Conservation (phyloP, 2,329 filamentous ascomycete species). For the Erysiphe neolycopersici region DNA sequence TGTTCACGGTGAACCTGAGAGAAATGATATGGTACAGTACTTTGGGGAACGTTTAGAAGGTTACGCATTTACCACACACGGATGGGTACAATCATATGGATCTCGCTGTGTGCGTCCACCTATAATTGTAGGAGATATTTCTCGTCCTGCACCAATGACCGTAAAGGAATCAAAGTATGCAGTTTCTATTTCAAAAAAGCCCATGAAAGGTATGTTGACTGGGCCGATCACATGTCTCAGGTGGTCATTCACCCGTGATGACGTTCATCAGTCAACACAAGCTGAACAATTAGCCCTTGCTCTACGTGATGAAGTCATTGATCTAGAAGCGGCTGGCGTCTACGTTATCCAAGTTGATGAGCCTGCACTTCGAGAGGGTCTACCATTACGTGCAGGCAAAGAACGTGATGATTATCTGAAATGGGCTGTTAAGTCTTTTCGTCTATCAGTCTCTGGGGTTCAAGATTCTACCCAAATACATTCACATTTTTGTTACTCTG, state of each 20-base stretch:
- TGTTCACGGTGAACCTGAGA: constrained; percentile 97
- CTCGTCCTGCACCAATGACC: constrained; percentile 87
- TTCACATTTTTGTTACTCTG: constrained; percentile 99
- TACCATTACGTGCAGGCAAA: constrained; percentile 76
- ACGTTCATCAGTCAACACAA: constrained; percentile 97
- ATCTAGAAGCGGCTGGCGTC: constrained; percentile 90
- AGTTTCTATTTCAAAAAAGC: constrained; percentile 84
- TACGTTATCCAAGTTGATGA: constrained; percentile 98
- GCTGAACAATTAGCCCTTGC: constrained; percentile 96
- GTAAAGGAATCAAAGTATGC: constrained; percentile 99
- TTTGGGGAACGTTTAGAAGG: constrained; percentile 93
- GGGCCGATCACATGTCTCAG: constrained; percentile 95
- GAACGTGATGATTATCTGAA: constrained; percentile 92
- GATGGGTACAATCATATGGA: constrained; percentile 96
- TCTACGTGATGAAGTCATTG: constrained; percentile 92
- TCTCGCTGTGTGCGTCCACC: constrained; percentile 95
- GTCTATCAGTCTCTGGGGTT: constrained; percentile 77
- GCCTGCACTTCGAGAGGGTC: constrained; percentile 96
- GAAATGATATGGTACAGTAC: constrained; percentile 99
- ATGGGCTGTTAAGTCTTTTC: constrained; percentile 97
- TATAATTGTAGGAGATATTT: constrained; percentile 97
- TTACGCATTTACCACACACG: constrained; percentile 97
- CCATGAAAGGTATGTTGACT: constrained; percentile 99
- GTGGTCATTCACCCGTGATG: constrained; percentile 99
- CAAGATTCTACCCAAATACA: constrained; percentile 95